Evolutionary conservation across 2,329 filamentous ascomycete genomes (phyloP).

Genomic region (Colletotrichum sp.): DNA sequence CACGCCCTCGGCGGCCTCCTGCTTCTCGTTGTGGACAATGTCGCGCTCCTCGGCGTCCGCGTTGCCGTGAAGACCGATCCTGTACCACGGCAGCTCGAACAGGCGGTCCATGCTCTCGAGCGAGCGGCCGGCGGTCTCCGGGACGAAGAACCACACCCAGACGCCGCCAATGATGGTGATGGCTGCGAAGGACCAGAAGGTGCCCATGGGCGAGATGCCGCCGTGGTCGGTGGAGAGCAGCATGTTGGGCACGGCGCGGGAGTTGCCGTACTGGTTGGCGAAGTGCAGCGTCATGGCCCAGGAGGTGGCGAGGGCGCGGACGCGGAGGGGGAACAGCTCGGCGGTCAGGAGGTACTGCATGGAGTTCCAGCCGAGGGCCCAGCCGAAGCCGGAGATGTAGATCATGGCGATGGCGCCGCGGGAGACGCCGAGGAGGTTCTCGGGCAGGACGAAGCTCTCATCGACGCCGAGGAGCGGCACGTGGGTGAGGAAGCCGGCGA

Average conservation of each 20-base stretch:
- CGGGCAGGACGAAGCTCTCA: conserved; percentile 51
- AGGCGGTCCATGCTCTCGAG: conserved; percentile 75
- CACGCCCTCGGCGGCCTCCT: conserved; percentile 37
- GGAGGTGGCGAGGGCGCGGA: conserved; percentile 73
- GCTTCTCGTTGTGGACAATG: conserved; percentile 48
- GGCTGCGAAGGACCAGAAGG: conserved; percentile 77
- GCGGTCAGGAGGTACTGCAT: conserved; percentile 82
- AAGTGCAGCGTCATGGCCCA: conserved; percentile 82
- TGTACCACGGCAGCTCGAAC: conserved; percentile 76
- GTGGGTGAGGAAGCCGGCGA: conserved; percentile 66
- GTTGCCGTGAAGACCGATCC: conserved; percentile 68
- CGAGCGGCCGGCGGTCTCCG: conserved; percentile 71
- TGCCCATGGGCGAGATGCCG: conserved; percentile 65
- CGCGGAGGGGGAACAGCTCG: conserved; percentile 77
- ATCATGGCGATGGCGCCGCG: conserved; percentile 76
- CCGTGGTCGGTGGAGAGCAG: conserved; percentile 55
- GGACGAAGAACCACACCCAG: conserved; percentile 77
- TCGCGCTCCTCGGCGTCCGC: conserved; percentile 55
- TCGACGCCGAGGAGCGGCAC: conserved; percentile 63
- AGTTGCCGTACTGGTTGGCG: conserved; percentile 79
- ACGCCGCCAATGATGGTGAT: conserved; percentile 71
- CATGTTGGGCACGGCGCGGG: conserved; percentile 78
- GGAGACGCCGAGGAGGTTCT: conserved; percentile 58
- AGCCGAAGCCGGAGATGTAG: conserved; percentile 71
- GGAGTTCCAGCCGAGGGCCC: conserved; percentile 76